Conservation (phyloP, 2,329 filamentous ascomycete species). For the Fusarium vanettenii region DNA sequence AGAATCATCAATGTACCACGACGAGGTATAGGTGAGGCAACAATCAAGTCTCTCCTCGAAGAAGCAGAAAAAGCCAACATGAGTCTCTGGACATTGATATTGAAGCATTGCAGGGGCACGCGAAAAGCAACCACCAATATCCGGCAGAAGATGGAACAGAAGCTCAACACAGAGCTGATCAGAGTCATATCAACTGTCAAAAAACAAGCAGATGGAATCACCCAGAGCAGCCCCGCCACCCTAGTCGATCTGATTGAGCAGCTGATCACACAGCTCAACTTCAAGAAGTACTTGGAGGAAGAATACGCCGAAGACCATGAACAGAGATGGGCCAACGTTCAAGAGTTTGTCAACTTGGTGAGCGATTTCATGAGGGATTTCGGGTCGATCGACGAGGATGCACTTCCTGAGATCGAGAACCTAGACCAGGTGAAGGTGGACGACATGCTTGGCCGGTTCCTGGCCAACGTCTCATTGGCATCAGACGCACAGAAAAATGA, state of each 20-base stretch:
- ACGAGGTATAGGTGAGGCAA: slow-evolving; percentile 83
- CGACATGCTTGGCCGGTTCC: slow-evolving; percentile 76
- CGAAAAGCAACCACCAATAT: slow-evolving; percentile 62
- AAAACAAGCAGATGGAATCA: slow-evolving; percentile 45
- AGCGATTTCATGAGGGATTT: slow-evolving; percentile 71
- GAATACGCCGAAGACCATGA: slow-evolving; percentile 81
- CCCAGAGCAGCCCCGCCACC: slow-evolving; percentile 43
- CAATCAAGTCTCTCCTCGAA: slow-evolving; percentile 77
- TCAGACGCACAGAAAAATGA: slow-evolving; percentile 78
- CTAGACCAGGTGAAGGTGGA: slow-evolving; percentile 76
- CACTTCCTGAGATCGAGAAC: slow-evolving; percentile 76
- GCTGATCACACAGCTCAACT: slow-evolving; percentile 73
- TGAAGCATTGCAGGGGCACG: slow-evolving; percentile 63
- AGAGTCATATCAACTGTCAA: slow-evolving; percentile 52
- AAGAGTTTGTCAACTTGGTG: slow-evolving; percentile 86
- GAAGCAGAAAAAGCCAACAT: slow-evolving; percentile 78
- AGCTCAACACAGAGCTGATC: slow-evolving; percentile 63
- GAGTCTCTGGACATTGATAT: slow-evolving; percentile 81
- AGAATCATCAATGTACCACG: slow-evolving; percentile 88
- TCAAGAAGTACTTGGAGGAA: slow-evolving; percentile 78
- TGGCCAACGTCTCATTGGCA: slow-evolving; percentile 91
- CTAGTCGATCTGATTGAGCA: slow-evolving; percentile 63
- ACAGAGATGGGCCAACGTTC: slow-evolving; percentile 85
- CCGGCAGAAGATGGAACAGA: slow-evolving; percentile 63
- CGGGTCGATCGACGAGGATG: slow-evolving; percentile 61